Evolutionary conservation across 371 early-diverging fungal species (phyloP).

Genomic region (Encephalitozoon intestinalis): DNA sequence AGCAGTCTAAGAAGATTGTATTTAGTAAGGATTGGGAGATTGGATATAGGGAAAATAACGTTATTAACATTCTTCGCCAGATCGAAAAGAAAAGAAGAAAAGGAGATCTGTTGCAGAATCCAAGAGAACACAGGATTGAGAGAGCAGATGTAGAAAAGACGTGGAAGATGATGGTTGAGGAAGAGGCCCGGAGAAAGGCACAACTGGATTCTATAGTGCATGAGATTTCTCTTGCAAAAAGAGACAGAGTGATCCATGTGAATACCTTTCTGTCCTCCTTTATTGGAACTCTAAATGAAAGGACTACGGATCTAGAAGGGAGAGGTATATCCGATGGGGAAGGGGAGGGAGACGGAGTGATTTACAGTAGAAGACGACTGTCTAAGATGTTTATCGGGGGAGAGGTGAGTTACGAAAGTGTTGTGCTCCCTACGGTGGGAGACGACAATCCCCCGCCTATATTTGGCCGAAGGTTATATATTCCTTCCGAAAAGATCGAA

Average conservation of each 20-base stretch:
- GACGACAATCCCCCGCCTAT: neutral
- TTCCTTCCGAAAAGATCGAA: neutral
- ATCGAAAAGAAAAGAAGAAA: neutral
- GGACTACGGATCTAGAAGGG: neutral
- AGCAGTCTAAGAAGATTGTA: neutral
- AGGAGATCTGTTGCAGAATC: neutral
- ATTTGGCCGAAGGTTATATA: neutral
- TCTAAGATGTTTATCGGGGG: neutral
- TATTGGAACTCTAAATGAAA: neutral
- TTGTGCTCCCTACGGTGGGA: neutral
- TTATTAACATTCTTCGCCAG: neutral
- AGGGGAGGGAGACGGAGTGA: neutral
- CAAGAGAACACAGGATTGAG: neutral
- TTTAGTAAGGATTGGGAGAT: constrained; percentile 2
- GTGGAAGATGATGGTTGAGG: neutral
- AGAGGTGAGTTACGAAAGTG: neutral
- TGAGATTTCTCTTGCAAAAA: neutral
- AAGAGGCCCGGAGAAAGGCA: neutral
- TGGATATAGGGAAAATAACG: constrained; percentile 1
- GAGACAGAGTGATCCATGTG: neutral
- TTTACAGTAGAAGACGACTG: neutral
- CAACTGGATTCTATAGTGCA: neutral
- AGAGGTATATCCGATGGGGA: neutral
- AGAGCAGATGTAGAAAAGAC: neutral
- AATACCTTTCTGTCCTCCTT: neutral